A percentile compares a stretch with the other conserved stretches of the same genome.
Conservation (phyloP, 2,329 filamentous ascomycete genomes). For the Monilinia fructicola region DNA sequence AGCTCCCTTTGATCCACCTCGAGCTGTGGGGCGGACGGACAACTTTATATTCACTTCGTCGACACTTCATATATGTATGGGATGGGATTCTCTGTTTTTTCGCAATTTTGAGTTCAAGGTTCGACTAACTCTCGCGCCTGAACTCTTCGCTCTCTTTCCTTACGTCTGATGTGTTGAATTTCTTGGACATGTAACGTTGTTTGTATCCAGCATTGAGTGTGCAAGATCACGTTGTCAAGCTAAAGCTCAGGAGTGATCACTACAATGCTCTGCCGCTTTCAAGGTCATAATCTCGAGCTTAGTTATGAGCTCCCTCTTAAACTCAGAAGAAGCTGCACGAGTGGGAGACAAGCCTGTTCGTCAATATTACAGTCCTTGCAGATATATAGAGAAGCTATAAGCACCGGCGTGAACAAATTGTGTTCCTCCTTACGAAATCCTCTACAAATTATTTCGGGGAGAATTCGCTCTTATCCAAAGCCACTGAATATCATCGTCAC, state of each 20-base stretch:
- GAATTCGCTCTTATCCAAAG: not conserved
- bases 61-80: not conserved
- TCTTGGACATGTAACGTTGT: not conserved
- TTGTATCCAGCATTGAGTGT: not conserved
- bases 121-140: too few species aligned
- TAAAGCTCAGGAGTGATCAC: not conserved
- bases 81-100: not conserved
- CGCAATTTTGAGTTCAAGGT: too few species aligned
- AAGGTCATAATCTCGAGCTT: too few species aligned
- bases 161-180: too few species aligned
- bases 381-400: not conserved
- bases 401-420: too few species aligned
- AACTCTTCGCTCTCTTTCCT: too few species aligned
- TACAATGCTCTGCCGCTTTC: too few species aligned
- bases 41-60: constrained; percentile 9
- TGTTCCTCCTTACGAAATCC: not conserved
- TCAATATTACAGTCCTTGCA: not conserved
- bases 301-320: too few species aligned
- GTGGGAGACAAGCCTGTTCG: not conserved
- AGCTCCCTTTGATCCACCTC: constrained; percentile 9
- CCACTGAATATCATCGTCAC: not conserved
- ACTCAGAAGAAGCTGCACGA: not conserved
- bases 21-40: not conserved
- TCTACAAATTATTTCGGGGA: not conserved
- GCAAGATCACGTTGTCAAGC: not conserved